These are phyloP conservation scores for Nasturtium officinale DNA, from an alignment of 345 rosid species.

Conservation along the genomic window DNA sequence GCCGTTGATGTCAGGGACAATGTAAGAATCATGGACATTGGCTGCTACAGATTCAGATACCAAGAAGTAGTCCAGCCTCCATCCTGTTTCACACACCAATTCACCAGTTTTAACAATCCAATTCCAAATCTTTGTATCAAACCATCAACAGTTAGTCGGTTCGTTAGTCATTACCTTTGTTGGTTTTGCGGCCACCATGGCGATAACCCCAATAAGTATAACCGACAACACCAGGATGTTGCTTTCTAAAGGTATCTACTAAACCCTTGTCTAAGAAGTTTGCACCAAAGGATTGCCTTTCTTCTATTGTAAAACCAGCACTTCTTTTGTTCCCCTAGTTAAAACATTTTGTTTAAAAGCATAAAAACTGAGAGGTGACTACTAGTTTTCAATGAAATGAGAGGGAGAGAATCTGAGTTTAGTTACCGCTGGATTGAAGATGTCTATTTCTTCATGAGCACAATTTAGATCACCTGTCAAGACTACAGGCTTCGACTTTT, in stretches of 20 bases:
- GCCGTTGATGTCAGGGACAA: slow-evolving; percentile 78
- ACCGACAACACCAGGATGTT: slow-evolving; percentile 82
- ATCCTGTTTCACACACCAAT: slow-evolving; percentile 58
- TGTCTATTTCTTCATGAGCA: slow-evolving; percentile 96
- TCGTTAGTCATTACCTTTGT: slow-evolving; percentile 53
- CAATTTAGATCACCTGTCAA: slow-evolving; percentile 94
- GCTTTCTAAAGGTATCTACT: slow-evolving; percentile 89
- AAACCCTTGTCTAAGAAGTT: slow-evolving; percentile 82
- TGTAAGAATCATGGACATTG: slow-evolving; percentile 82
- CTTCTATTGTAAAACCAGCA: slow-evolving; percentile 90
- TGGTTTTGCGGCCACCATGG: slow-evolving; percentile 76
- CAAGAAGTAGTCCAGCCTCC: slow-evolving; percentile 98
- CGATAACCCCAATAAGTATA: slow-evolving; percentile 97
- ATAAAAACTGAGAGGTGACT: slow-evolving; percentile 22
- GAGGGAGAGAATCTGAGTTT: slow-evolving; percentile 6
- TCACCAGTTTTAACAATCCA: slow-evolving; percentile 23
- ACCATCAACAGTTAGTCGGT: background rate
- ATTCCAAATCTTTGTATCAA: slow-evolving; percentile 1
- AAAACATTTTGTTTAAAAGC: background rate
- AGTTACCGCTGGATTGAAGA: slow-evolving; percentile 76
- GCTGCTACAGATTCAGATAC: slow-evolving; percentile 78
- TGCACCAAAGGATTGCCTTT: slow-evolving; percentile 71
- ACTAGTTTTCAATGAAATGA: background rate
- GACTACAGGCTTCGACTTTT: slow-evolving; percentile 92
- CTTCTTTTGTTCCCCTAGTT: slow-evolving; percentile 87